A percentile compares a stretch with the other conserved stretches of the same genome.
Conservation (phyloP, 1,139 yeast genomes). For the Saccharomyces hybrid region DNA sequence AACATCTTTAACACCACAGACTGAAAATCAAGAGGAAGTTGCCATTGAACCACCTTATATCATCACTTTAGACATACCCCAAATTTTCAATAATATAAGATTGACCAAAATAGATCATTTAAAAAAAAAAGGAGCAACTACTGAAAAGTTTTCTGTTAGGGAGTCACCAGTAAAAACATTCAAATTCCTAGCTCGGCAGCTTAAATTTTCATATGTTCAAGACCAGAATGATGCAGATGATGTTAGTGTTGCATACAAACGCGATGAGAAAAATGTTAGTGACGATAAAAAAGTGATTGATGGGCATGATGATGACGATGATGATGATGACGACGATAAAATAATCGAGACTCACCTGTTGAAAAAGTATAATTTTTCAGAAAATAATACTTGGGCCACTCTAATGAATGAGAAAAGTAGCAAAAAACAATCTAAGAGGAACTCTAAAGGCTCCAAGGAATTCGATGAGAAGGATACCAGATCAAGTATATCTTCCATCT, state of each 20-base stretch:
- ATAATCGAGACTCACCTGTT: conserved; percentile 10
- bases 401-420: conserved; percentile 21
- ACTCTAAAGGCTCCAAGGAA: conserved; percentile 1
- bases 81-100: conserved; percentile 24
- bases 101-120: conserved; percentile 13
- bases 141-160: conserved; percentile 15
- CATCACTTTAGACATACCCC: conserved; percentile 27
- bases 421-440: conserved; percentile 3
- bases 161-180: conserved; percentile 29
- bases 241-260: conserved; percentile 6
- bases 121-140: conserved; percentile 5
- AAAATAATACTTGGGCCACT: conserved; percentile 30
- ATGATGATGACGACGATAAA: conserved; percentile 2
- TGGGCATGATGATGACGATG: conserved; percentile 17
- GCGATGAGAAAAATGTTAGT: conserved; percentile 3
- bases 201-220: conserved; percentile 24
- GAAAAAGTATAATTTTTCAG: conserved; percentile 28
- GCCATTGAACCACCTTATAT: conserved; percentile 20
- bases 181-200: conserved; percentile 28
- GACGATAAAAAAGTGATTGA: conserved; percentile 3
- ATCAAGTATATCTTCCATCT: conserved; percentile 3
- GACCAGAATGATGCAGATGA: conserved; percentile 12
- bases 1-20: conserved; percentile 9
- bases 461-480: conserved; percentile 16
- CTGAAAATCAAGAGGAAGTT: conserved; percentile 7